Evolutionary conservation across 192 early-diverging fungal species (phyloP).

Genomic region (Coemansia guatemalensis): DNA sequence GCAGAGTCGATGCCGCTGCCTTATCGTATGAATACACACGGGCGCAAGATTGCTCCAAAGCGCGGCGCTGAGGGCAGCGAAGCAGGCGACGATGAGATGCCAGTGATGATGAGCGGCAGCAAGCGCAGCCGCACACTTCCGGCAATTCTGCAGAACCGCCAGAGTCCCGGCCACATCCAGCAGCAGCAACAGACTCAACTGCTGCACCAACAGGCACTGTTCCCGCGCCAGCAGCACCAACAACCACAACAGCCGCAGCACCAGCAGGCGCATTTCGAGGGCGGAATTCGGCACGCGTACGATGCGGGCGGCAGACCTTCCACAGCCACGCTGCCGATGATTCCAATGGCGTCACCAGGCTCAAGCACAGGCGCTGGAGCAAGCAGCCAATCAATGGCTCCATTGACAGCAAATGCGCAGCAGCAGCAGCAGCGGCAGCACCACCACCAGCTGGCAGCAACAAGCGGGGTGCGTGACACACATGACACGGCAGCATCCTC

Average conservation of each 20-base stretch:
- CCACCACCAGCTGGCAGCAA: constrained; percentile 9
- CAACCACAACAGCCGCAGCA: constrained; percentile 20
- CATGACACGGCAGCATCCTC: constrained; percentile 7
- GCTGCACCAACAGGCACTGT: not conserved
- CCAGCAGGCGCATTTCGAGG: constrained; percentile 19
- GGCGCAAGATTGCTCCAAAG: constrained; percentile 51
- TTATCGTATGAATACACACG: constrained; percentile 1
- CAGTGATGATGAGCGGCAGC: constrained; percentile 32
- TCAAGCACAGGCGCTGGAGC: not conserved
- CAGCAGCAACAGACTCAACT: constrained; percentile 6
- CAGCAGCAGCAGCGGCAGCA: not conserved
- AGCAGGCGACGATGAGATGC: constrained; percentile 11
- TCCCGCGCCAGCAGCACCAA: constrained; percentile 9
- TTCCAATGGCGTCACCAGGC: constrained; percentile 30
- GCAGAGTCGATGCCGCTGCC: constrained; percentile 44
- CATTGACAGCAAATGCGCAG: constrained; percentile 5
- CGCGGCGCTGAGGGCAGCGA: constrained; percentile 26
- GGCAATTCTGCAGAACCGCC: constrained; percentile 19
- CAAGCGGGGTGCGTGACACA: constrained; percentile 21
- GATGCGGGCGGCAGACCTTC: constrained; percentile 21
- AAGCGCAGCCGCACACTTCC: constrained; percentile 54
- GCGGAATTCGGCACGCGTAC: constrained; percentile 9
- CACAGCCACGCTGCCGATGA: constrained; percentile 20
- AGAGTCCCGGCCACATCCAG: constrained; percentile 14
- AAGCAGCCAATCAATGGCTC: not conserved